Evolutionary conservation across 2,329 filamentous ascomycete genomes (phyloP).

Genomic region (Aureobasidium sp.): DNA sequence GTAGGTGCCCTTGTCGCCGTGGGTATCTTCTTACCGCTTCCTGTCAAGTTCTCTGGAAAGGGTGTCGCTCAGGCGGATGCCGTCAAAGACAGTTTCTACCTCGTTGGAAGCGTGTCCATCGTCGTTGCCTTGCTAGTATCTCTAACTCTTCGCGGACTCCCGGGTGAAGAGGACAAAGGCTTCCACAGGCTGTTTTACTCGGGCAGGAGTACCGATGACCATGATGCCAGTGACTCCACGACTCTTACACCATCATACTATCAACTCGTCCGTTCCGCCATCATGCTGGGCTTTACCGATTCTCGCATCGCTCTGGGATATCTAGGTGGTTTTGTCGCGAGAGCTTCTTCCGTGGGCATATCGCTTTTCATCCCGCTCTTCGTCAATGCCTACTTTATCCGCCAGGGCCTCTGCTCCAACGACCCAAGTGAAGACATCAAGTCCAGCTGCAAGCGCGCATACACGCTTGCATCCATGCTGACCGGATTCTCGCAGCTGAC

Average conservation of each 20-base stretch:
- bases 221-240: constrained; percentile 20
- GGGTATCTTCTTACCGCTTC: constrained; percentile 75
- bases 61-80: constrained; percentile 68
- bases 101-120: constrained; percentile 68
- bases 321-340: constrained; percentile 86
- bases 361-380: constrained; percentile 91
- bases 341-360: constrained; percentile 90
- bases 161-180: constrained; percentile 72
- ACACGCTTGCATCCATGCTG: constrained; percentile 77
- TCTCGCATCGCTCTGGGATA: constrained; percentile 79
- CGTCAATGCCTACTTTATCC: constrained; percentile 84
- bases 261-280: constrained; percentile 34
- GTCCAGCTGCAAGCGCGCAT: constrained; percentile 75
- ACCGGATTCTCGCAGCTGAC: constrained; percentile 84
- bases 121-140: constrained; percentile 68
- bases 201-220: constrained; percentile 17
- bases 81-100: constrained; percentile 78
- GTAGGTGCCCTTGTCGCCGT: constrained; percentile 84
- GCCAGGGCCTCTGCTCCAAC: constrained; percentile 66
- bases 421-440: constrained; percentile 60
- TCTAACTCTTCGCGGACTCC: constrained; percentile 61
- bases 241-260: constrained; percentile 49
- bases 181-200: constrained; percentile 42
- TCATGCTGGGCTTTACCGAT: constrained; percentile 63
- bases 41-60: constrained; percentile 66